A percentile compares a stretch with the other conserved stretches of the same genome.
phyloP scores from a whole-genome alignment of 2,329 filamentous ascomycete species.

The Ceratocystis cubensis region DNA sequence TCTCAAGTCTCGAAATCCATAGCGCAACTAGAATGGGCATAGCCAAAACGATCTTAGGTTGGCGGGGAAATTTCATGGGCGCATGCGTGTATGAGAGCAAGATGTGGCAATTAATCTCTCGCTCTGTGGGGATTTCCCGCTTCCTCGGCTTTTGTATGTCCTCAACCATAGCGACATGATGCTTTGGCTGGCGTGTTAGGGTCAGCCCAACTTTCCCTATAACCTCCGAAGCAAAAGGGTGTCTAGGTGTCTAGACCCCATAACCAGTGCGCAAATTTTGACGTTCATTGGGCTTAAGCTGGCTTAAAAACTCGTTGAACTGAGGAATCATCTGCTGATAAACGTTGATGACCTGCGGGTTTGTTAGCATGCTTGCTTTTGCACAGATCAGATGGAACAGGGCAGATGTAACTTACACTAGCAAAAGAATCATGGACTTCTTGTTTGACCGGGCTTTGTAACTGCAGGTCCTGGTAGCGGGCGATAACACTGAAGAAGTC shows the following conservation, averaged over 20 bases:
- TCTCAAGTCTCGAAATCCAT: not conserved
- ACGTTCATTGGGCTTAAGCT: constrained; percentile 39
- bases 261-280: constrained; percentile 39
- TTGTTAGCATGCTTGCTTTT: constrained; percentile 20
- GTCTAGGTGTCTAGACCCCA: constrained; percentile 29
- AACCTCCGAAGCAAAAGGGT: not conserved
- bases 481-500: constrained; percentile 79
- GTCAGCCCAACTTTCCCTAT: not conserved
- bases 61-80: not conserved
- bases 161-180: not conserved
- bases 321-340: constrained; percentile 50
- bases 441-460: constrained; percentile 48
- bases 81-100: not conserved
- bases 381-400: not conserved
- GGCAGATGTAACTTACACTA: constrained; percentile 43
- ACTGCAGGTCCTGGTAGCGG: constrained; percentile 53
- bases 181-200: not conserved
- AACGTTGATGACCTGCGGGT: constrained; percentile 37
- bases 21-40: not conserved
- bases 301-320: constrained; percentile 42
- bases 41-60: not conserved
- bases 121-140: not conserved
- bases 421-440: constrained; percentile 62
- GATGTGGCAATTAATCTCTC: not conserved
- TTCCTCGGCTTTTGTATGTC: not conserved